Evolutionary conservation across 352 stramenopile genomes (phyloP), one percentile per base, ranked within the genome.

Genomic region (Phytophthora boehmeriae): DNA sequence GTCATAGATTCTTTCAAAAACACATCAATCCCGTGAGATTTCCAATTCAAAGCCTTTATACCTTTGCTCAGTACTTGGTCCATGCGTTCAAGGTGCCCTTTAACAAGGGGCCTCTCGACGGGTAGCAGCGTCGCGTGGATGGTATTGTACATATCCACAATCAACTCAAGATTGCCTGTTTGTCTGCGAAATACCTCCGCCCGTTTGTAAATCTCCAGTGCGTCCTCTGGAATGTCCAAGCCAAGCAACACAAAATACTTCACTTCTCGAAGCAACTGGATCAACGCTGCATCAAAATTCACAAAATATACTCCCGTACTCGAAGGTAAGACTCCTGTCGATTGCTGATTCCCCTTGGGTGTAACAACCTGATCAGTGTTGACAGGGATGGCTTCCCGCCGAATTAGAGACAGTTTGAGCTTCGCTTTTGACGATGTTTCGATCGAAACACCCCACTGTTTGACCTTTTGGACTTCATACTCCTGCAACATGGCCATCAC

Each of bases 181-280:
- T 98, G 91, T 1, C 90, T 70, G 3, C 91, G 77, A 65, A 98
- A 98, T 9, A 97, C 70, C 57, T 98, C 92, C n/a, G 86, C 89
- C 17, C 87, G 80, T 44, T 92, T 89, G 78, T 97, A 98, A 36
- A 98, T 97, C 25, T 93, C 89, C 11, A 97, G 76, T 1, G 92
- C 93, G 46, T 95, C 85, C 41, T 91, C 82, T 0, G 92, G 93
- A 20, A 98, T 95, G 20, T 96, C 75, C 8, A 98, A 66, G 0
- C 88, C 89, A 9, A 98, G 71, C 6, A 97, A 68, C 27, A 97
- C 45, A 41, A 98, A 98, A 66, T 98, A 98, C 62, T 98, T 98
- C 8, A 98, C 92, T 67, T 98, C 93, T 8, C 93, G 82, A 17
- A 98, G 60, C 8, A 98, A 75, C 14, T 96, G 85, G 6, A 98